phyloP scores from a whole-genome alignment of 23 red algal genomes.

The Gracilaria caudata region DNA sequence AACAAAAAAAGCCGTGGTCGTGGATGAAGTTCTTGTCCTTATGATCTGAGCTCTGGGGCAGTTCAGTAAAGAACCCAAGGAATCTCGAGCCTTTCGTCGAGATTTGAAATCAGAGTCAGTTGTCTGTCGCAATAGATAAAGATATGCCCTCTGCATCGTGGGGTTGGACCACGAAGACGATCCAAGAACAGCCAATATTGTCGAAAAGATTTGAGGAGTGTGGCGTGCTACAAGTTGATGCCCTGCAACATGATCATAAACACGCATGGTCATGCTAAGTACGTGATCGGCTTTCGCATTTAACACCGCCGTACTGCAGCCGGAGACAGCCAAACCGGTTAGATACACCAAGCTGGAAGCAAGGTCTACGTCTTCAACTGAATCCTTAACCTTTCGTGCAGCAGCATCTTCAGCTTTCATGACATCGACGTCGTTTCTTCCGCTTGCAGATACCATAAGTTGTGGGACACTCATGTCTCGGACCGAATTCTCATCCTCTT shows the following conservation, averaged over 20 bases:
- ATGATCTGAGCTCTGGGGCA: constrained; percentile 15
- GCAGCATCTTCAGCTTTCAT: constrained; percentile 49
- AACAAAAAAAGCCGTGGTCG: constrained; percentile 35
- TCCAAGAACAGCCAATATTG: constrained; percentile 53
- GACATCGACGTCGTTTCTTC: neutral
- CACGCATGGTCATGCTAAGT: constrained; percentile 31
- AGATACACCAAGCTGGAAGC: constrained; percentile 48
- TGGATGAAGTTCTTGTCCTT: constrained; percentile 7
- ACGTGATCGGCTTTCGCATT: constrained; percentile 51
- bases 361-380: constrained; percentile 31
- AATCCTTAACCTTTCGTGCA: neutral
- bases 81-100: constrained; percentile 39
- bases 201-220: constrained; percentile 36
- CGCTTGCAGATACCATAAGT: constrained; percentile 10
- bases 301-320: constrained; percentile 49
- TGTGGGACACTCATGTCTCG: constrained; percentile 34
- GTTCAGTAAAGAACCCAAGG: constrained; percentile 38
- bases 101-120: constrained; percentile 50
- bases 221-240: constrained; percentile 41
- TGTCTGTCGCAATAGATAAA: constrained; percentile 50
- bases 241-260: constrained; percentile 33
- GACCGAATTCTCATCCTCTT: constrained; percentile 35
- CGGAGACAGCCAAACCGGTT: constrained; percentile 45
- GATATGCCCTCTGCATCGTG: constrained; percentile 54
- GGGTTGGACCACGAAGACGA: constrained; percentile 64